phyloP scores from a whole-genome alignment of 108 stramenopile species.

The Fragilaria crotonensis region DNA sequence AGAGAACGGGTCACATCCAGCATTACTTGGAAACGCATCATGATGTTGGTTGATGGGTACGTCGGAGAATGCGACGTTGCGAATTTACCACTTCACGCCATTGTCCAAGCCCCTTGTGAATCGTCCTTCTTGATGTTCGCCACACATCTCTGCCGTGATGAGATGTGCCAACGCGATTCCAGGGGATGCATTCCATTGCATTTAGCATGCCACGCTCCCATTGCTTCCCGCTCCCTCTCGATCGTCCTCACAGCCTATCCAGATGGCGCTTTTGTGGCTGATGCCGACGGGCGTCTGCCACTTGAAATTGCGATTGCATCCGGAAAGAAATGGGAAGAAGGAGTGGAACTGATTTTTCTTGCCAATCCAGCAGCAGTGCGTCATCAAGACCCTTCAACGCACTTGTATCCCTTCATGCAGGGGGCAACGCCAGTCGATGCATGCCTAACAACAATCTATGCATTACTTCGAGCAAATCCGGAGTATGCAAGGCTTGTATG shows the following conservation, averaged over 20 bases:
- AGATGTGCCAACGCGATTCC: neutral
- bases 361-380: neutral
- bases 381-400: neutral
- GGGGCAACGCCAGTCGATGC: neutral
- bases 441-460: neutral
- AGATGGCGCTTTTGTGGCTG: neutral
- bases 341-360: neutral
- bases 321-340: neutral
- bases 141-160: neutral
- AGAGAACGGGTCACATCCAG: neutral
- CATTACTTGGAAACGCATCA: conserved; percentile 15
- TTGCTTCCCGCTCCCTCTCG: neutral
- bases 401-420: conserved; percentile 1
- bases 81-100: conserved; percentile 1
- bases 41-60: conserved; percentile 8
- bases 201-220: neutral
- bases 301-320: neutral
- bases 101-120: neutral
- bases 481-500: conserved; percentile 3
- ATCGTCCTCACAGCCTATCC: neutral
- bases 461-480: neutral
- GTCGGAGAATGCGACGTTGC: neutral
- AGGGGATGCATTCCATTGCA: neutral
- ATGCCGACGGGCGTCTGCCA: conserved; percentile 1
- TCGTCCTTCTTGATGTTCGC: neutral